Conservation (phyloP, 192 early-diverging fungal species). For the Backusella tarrabulga region DNA sequence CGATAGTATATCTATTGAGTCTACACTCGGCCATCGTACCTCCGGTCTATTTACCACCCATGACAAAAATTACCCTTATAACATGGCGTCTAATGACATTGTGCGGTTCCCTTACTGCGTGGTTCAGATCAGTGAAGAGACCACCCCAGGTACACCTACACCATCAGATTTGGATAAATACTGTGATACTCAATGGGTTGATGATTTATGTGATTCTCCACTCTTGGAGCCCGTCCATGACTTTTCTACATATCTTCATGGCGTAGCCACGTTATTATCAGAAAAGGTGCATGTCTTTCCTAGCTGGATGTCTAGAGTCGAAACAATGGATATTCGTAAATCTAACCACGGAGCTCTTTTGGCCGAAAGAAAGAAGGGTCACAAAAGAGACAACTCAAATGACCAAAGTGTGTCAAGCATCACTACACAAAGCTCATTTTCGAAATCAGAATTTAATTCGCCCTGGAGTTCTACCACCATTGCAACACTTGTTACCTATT, state of each 20-base stretch:
- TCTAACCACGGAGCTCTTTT: background rate
- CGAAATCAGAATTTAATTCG: background rate
- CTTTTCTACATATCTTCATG: conserved; percentile 18
- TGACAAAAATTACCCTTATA: background rate
- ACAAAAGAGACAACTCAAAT: background rate
- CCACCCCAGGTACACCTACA: background rate
- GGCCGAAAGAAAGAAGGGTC: background rate
- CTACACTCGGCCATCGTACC: background rate
- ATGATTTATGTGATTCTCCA: background rate
- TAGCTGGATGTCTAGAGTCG: background rate
- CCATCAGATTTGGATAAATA: background rate
- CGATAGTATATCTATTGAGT: background rate
- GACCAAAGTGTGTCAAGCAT: background rate
- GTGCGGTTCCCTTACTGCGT: conserved; percentile 16
- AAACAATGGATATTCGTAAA: conserved; percentile 8
- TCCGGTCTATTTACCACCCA: background rate
- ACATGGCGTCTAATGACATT: background rate
- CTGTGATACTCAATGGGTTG: background rate
- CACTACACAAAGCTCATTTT: conserved; percentile 4
- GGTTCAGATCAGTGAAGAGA: conserved; percentile 11
- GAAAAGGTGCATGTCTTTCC: conserved; percentile 13
- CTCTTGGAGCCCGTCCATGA: conserved; percentile 16
- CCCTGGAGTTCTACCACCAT: conserved; percentile 9
- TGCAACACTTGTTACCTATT: background rate
- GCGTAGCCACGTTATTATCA: background rate